Evolutionary conservation across 176 grass and related monocot genomes (phyloP).

Genomic region (Eremochloa ophiuroides): DNA sequence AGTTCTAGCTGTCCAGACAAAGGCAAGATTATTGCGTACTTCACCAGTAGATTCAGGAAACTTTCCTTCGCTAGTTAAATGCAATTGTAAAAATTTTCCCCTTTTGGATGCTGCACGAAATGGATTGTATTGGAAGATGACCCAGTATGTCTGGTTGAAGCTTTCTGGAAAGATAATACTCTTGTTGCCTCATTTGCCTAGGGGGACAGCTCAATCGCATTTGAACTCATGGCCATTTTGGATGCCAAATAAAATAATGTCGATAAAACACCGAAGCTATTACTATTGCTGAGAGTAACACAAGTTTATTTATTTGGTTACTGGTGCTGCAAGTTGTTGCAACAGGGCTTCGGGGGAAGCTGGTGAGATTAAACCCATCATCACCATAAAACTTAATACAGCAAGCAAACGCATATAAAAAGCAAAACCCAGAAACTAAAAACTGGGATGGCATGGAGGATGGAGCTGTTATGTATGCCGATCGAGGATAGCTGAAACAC

Average conservation of each 20-base stretch:
- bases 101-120: not conserved
- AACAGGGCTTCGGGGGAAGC: not conserved
- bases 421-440: not conserved
- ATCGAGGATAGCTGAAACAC: not conserved
- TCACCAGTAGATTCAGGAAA: not conserved
- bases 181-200: not conserved
- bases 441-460: not conserved
- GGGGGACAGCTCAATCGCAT: not conserved
- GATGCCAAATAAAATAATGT: not conserved
- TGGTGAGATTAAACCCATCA: not conserved
- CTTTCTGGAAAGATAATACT: not conserved
- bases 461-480: not conserved
- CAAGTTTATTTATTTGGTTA: not conserved
- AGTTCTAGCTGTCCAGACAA: too few relatives aligned
- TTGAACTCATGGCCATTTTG: not conserved
- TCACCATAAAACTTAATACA: not conserved
- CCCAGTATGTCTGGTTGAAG: not conserved
- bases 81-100: not conserved
- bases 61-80: not conserved
- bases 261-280: not conserved
- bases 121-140: not conserved
- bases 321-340: not conserved
- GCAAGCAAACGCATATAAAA: not conserved
- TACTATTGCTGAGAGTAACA: too few relatives aligned
- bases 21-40: not conserved